Percentiles rank a stretch among this genome's conserved stretches.
Conservation (phyloP, 805 yeast species). For the Ogataea methylovora region DNA sequence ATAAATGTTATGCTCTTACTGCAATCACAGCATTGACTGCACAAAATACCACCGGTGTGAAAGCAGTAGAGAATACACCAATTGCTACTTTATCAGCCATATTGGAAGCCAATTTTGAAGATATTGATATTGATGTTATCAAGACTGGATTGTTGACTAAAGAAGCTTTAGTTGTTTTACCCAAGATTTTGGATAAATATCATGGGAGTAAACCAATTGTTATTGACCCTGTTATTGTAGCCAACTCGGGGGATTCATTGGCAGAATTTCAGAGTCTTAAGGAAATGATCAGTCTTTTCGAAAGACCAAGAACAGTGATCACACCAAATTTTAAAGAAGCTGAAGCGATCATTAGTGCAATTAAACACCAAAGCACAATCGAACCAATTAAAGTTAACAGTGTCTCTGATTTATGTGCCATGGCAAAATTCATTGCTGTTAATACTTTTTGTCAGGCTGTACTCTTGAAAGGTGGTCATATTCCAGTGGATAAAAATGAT, state of each 20-base stretch:
- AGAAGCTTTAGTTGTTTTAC: constrained; percentile 43
- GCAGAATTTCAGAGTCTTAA: constrained; percentile 39
- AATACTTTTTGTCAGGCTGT: constrained; percentile 42
- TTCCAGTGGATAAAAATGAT: constrained; percentile 33
- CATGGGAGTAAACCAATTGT: constrained; percentile 35
- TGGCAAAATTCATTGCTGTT: constrained; percentile 32
- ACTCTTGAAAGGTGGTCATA: constrained; percentile 84
- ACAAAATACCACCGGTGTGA: constrained; percentile 56
- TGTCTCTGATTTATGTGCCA: constrained; percentile 5
- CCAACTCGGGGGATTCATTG: constrained; percentile 65
- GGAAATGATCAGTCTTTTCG: constrained; percentile 24
- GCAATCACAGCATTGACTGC: constrained; percentile 77
- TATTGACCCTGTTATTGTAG: constrained; percentile 79
- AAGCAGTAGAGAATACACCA: constrained; percentile 36
- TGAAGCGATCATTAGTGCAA: constrained; percentile 25
- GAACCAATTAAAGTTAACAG: constrained; percentile 3
- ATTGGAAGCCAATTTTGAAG: constrained; percentile 50
- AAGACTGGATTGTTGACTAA: constrained; percentile 72
- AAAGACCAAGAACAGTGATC: constrained; percentile 30
- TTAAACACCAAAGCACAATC: constrained; percentile 19
- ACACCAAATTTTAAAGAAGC: constrained; percentile 84
- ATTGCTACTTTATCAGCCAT: constrained; percentile 37
- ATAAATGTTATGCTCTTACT: constrained; percentile 73
- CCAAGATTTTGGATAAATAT: constrained; percentile 25
- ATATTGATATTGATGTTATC: constrained; percentile 56